Evolutionary conservation across 2,329 filamentous ascomycete species (phyloP), one percentile per base, ranked within the genome.

Genomic region (Salinomyces thailandicus): DNA sequence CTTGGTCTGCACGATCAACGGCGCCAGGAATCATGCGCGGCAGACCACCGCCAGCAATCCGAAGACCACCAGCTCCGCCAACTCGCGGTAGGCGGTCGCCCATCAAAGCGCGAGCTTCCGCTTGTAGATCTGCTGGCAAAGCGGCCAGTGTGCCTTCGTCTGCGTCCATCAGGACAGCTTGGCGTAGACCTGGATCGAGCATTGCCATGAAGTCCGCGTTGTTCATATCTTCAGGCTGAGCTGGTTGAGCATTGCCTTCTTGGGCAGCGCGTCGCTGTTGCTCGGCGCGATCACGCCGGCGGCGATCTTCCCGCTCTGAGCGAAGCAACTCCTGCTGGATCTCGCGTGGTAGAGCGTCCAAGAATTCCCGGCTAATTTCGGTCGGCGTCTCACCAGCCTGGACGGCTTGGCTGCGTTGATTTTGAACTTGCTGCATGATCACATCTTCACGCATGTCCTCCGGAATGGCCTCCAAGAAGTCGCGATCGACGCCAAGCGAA

Each of bases 401-500:
- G 15, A 56, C 80, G 61, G 85, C 84, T 58, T 91, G 77, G 5
- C 81, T 81, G 44, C 89, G 78, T 47, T 89, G 76, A 46, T 85
- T 79, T 35, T 83, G 85, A 45, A 94, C 75, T 41, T 93, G 86
- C 44, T 87, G 79, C 58, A 93, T 85, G 46, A 98, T 84, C 33
- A 98, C 91, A 57, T 98, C 91, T 59, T 96, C 89, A 31, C 91
- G 75, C 55, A 96, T 79, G 43, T 98, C 93, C 50, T 98, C 91
- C 0, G 91, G 91, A n/a, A 98, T 67, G n/a, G 89, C 93, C 41
- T 91, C 85, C 5, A 98, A 75, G 60, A 95, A 98, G 38, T 93
- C 87, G 12, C 82, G 75, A 55, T 98, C 91, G 50, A 98, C 96
- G 33, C 89, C 87, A 43, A 98, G 72, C 42, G 85, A 84, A 0